Base-by-base conservation (phyloP, 2,329 filamentous ascomycete species). In the Cladosporium sp. region DNA sequence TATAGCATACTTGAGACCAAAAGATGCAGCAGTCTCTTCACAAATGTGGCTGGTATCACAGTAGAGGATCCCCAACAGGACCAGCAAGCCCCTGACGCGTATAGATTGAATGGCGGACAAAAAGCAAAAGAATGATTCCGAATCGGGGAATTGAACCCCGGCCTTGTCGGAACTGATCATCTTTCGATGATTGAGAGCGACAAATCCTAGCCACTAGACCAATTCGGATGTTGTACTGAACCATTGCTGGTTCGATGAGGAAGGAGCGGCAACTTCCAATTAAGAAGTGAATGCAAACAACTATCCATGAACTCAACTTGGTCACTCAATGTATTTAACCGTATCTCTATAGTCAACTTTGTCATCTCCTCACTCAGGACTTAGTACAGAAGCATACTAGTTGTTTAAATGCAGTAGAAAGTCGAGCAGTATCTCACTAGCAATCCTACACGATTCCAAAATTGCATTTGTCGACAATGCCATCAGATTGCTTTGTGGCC, bases 141-240 rank as follows among this genome's bases (percentile, higher is more conserved):
- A 58, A 58, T 58, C 55, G 55, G 55, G 55, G 55, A 58, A 58
- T 58, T 58, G 55, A 58, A 58, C 55, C 55, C 55, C 55, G 55
- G 55, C 55, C 55, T 58, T 58, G 55, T 58, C 55, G 55, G 55
- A 41, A 41, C 55, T 58, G 55, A 41, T 58, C 21, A 58, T 58
- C 55, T n/a, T 41, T 36, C 55, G 55, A 58, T 58, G 55, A 58
- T 10, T 58, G 55, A 58, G 55, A 58, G 55, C 55, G 55, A 58
- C 55, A 58, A 58, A 58, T 58, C 55, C 55, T 58, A 58, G 55
- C 55, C 55, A 58, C 55, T 58, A 58, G 55, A 58, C 55, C 55
- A 58, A 58, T 58, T 58, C 55, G 55, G 55, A 58, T 58, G 32
- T 38, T 58, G 55, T 15, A 28, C 2, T 26, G 55, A 38, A 26